Conservation (phyloP, 495 filamentous ascomycete species). For the Xylaria venustula region DNA sequence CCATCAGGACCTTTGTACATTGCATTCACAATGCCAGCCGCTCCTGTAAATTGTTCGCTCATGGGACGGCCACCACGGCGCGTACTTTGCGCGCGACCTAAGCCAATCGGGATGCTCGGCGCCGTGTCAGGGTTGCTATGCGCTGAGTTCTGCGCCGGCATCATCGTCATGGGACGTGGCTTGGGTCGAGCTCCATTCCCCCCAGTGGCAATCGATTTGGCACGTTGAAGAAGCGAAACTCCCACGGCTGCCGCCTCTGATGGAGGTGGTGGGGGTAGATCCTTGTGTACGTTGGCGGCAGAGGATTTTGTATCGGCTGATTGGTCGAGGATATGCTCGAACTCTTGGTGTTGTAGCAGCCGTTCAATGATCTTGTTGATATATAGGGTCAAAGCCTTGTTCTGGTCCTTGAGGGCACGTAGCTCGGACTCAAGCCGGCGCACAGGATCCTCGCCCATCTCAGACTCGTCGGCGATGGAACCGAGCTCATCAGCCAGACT, state of each 20-base stretch:
- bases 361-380: conserved; percentile 98
- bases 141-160: conserved; percentile 48
- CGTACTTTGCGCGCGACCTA: conserved; percentile 63
- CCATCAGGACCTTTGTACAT: conserved; percentile 69
- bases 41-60: conserved; percentile 69
- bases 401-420: conserved; percentile 84
- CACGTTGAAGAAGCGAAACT: conserved; percentile 70
- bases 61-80: conserved; percentile 54
- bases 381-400: conserved; percentile 94
- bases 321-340: conserved; percentile 87
- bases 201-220: conserved; percentile 65
- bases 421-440: conserved; percentile 74
- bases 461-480: conserved; percentile 40
- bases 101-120: conserved; percentile 69
- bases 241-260: conserved; percentile 54
- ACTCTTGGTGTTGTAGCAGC: conserved; percentile 88
- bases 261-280: conserved; percentile 79
- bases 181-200: conserved; percentile 34
- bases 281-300: conserved; percentile 67
- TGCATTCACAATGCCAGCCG: conserved; percentile 72
- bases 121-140: conserved; percentile 74
- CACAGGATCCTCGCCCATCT: conserved; percentile 55
- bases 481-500: conserved; percentile 90
- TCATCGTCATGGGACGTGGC: conserved; percentile 61
- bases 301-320: conserved; percentile 55